phyloP scores from a whole-genome alignment of 2,329 filamentous ascomycete genomes.

The Colletotrichum sublineola region DNA sequence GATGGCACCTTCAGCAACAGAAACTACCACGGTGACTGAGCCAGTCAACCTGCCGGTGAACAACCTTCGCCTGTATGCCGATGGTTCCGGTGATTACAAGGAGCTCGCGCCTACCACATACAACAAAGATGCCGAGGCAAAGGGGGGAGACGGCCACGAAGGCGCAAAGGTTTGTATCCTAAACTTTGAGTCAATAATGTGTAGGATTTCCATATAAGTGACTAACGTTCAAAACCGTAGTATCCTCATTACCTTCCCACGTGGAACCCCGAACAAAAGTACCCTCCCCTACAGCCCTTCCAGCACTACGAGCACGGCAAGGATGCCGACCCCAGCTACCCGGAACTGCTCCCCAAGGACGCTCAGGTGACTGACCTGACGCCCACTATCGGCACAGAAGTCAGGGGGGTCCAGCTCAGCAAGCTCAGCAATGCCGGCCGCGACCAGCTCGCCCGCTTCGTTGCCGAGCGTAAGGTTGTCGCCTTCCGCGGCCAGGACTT shows the following conservation, averaged over 20 bases:
- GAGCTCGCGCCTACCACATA: conserved; percentile 46
- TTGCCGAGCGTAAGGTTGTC: conserved; percentile 76
- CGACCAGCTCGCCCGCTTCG: conserved; percentile 75
- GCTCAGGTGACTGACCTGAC: conserved; percentile 68
- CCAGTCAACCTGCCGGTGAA: conserved; percentile 40
- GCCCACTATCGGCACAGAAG: conserved; percentile 74
- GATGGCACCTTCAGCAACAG: conserved; percentile 54
- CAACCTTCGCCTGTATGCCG: conserved; percentile 53
- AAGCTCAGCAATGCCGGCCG: conserved; percentile 72
- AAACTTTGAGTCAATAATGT: no score
- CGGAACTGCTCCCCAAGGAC: conserved; percentile 67
- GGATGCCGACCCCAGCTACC: conserved; percentile 72
- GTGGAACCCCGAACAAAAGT: conserved; percentile 69
- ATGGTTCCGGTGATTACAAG: conserved; percentile 48
- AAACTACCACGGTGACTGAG: conserved; percentile 48
- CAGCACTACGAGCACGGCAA: conserved; percentile 76
- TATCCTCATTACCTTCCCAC: conserved; percentile 67
- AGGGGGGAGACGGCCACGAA: conserved; percentile 44
- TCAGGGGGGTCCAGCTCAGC: conserved; percentile 74
- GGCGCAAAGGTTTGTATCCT: conserved; percentile 41
- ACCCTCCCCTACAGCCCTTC: conserved; percentile 71
- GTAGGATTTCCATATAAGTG: background rate
- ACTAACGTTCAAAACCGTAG: conserved; percentile 26
- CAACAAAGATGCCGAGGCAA: conserved; percentile 48
- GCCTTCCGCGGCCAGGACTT: conserved; percentile 78